Conservation (phyloP, 176 grass and related monocot species). For the Eragrostis nindensis region DNA sequence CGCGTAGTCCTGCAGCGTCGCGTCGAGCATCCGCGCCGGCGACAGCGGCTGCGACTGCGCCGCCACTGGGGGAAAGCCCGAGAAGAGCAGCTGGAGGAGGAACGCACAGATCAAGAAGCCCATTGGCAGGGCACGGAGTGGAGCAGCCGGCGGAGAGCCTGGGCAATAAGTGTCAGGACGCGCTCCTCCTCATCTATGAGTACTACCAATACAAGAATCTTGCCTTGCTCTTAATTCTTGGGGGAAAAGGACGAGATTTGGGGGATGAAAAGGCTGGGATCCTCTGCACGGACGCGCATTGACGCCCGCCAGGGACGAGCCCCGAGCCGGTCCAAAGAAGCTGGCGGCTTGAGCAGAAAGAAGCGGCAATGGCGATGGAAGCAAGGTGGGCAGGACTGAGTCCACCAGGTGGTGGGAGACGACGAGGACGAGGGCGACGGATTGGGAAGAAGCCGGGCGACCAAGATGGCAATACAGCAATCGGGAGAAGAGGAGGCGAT, state of each 20-base stretch:
- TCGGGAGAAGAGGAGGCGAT: background rate
- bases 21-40: conserved; percentile 57
- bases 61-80: background rate
- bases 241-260: conserved; percentile 38
- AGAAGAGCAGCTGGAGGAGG: conserved; percentile 17
- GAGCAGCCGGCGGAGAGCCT: background rate
- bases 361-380: conserved; percentile 29
- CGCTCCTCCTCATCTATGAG: background rate
- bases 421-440: background rate
- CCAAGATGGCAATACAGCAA: background rate
- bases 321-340: background rate
- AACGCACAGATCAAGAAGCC: conserved; percentile 25
- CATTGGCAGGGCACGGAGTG: conserved; percentile 21
- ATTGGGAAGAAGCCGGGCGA: background rate
- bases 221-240: conserved; percentile 13
- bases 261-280: conserved; percentile 10
- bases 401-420: background rate
- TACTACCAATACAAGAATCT: background rate
- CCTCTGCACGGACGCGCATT: conserved; percentile 46
- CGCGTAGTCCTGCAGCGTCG: conserved; percentile 73
- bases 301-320: conserved; percentile 23
- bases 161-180: background rate
- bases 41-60: conserved; percentile 33
- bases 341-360: background rate
- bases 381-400: background rate